Conservation (phyloP, 331 rosid species). For the Quercus tomentella region DNA sequence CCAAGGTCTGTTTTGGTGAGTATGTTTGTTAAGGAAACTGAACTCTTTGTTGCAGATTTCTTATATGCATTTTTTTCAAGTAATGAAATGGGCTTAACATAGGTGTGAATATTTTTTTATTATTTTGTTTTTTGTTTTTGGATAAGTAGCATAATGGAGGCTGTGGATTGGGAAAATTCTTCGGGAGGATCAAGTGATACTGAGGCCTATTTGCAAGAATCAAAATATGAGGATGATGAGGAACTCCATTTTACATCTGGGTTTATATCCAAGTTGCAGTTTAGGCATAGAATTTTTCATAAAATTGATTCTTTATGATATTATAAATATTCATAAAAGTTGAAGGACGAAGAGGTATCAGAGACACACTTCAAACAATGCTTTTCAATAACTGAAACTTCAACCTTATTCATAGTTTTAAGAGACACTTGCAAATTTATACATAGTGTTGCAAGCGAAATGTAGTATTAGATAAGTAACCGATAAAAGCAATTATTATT, state of each 20-base stretch:
- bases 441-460: background rate
- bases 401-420: background rate
- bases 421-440: background rate
- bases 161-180: slow-evolving; percentile 16
- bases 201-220: slow-evolving; percentile 30
- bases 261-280: slow-evolving; percentile 47
- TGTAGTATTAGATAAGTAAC: background rate
- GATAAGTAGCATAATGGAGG: slow-evolving; percentile 10
- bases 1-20: background rate
- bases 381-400: background rate
- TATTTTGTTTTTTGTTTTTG: background rate
- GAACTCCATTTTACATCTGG: slow-evolving; percentile 28
- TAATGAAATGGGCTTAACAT: background rate
- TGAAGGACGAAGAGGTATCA: background rate
- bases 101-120: background rate
- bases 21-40: slow-evolving; percentile 16
- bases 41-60: background rate
- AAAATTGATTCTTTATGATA: background rate
- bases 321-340: background rate
- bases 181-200: slow-evolving; percentile 33
- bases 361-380: background rate
- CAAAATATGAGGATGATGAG: slow-evolving; percentile 38
- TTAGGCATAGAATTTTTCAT: slow-evolving; percentile 31
- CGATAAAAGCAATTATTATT: background rate
- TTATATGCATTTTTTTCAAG: background rate